A percentile compares a stretch with the other conserved stretches of the same genome.
Evolutionary conservation across 768 basidiomycete genomes (phyloP).

Genomic region (Auricularia sp.): DNA sequence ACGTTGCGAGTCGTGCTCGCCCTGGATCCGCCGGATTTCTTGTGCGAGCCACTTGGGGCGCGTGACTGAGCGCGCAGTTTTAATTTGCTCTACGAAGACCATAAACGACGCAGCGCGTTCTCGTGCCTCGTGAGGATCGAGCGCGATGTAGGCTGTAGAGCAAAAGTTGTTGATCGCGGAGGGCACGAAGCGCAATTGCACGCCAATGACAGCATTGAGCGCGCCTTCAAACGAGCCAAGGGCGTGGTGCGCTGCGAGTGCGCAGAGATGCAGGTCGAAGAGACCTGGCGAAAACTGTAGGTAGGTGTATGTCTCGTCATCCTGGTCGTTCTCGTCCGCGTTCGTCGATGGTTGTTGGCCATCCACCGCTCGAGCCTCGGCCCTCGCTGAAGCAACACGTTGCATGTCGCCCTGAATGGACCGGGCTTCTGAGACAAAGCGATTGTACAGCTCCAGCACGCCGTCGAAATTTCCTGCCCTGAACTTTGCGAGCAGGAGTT

Average conservation of each 20-base stretch:
- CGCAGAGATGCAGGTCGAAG: not conserved
- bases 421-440: not conserved
- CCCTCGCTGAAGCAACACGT: not conserved
- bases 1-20: not conserved
- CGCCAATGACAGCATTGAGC: not conserved
- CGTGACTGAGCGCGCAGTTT: not conserved
- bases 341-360: not conserved
- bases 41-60: not conserved
- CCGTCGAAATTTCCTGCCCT: not conserved
- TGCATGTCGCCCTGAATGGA: not conserved
- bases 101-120: not conserved
- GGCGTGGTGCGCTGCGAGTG: not conserved
- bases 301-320: not conserved
- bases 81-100: not conserved
- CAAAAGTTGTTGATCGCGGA: not conserved
- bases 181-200: not conserved
- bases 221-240: not conserved
- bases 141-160: not conserved
- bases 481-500: not conserved
- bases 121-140: too few relatives aligned
- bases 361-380: not conserved
- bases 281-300: not conserved
- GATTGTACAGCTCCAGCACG: not conserved
- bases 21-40: not conserved
- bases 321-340: not conserved